Evolutionary conservation across 352 stramenopile species (phyloP), one percentile per base, ranked within the genome.

Genomic region (Globisporangium parvum): DNA sequence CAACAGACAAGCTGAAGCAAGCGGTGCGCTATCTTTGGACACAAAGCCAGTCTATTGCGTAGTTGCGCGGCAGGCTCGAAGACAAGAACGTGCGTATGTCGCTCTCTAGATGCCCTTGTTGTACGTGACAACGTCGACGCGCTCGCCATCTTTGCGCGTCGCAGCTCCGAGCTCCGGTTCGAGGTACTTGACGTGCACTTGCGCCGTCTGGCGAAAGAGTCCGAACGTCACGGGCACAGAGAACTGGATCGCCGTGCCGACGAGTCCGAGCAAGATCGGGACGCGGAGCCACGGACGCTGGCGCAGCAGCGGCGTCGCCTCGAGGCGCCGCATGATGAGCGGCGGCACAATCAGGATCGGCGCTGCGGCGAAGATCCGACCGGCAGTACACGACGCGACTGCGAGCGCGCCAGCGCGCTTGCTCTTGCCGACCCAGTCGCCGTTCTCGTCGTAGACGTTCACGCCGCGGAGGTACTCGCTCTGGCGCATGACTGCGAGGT

Each of bases 181-280:
- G 10, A 95, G 66, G 39, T 85, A 78, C 37, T 75, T 71, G 23
- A 69, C 59, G 33, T 81, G 57, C 10, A 92, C 61, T 60, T 89
- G 78, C 53, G 83, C 83, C 3, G 82, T 89, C 56, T 92, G 85
- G 20, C 80, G 77, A 67, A 95, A 95, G 26, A 95, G 69, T 20
- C 80, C 85, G 51, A 95, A 95, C 47, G 85, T 95, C 24, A 93
- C 55, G 4, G 85, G 85, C 47, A 95, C 85, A 5, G 82, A 89
- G 66, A 88, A 87, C 61, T 93, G 80, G 57, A 95, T 95, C 17
- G 77, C 75, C 23, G 73, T 70, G 53, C 79, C 85, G 20, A 95
- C 82, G 15, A 91, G 65, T 33, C 69, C 75, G 15, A 95, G 66
- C 53, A 89, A 57, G 40, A 79, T 62, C 14, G 85, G 81, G n/a